These are phyloP conservation scores for Rhododendron molle DNA, from an alignment of 148 eudicot genomes.

Conservation along the genomic window DNA sequence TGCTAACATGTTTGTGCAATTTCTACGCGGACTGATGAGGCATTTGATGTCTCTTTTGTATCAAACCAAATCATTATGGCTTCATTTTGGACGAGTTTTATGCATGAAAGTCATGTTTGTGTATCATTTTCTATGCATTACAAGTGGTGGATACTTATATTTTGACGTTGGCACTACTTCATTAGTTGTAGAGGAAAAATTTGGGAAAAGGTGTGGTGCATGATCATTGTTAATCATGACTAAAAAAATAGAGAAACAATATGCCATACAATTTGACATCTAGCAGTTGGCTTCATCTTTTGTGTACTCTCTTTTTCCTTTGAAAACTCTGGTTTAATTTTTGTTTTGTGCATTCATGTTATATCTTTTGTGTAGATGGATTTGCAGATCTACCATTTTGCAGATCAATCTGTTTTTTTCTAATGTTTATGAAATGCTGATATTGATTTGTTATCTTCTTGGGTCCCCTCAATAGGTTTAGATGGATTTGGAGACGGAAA, in stretches of 20 bases:
- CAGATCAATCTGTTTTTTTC: neutral
- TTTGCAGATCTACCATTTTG: neutral
- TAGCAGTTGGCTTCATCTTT: neutral
- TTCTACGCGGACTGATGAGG: neutral
- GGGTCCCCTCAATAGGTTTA: neutral
- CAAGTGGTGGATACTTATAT: neutral
- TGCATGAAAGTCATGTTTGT: neutral
- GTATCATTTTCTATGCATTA: neutral
- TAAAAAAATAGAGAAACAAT: neutral
- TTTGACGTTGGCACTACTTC: neutral
- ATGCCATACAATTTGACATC: neutral
- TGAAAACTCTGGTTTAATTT: neutral
- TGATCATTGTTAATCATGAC: neutral
- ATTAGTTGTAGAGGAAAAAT: neutral
- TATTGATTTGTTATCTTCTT: neutral
- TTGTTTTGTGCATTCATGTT: neutral
- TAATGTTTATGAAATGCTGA: neutral
- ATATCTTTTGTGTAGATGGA: neutral
- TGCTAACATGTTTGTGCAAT: neutral
- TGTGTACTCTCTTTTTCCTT: neutral
- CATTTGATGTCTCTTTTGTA: neutral
- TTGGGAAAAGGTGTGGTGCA: neutral
- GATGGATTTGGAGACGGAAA: constrained; percentile 94
- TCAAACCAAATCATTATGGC: neutral
- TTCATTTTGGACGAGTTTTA: neutral